Percentiles rank a stretch among this genome's conserved stretches.
These are phyloP conservation scores for Hypericum androsaemum DNA, from an alignment of 345 rosid species.

Conservation along the genomic window DNA sequence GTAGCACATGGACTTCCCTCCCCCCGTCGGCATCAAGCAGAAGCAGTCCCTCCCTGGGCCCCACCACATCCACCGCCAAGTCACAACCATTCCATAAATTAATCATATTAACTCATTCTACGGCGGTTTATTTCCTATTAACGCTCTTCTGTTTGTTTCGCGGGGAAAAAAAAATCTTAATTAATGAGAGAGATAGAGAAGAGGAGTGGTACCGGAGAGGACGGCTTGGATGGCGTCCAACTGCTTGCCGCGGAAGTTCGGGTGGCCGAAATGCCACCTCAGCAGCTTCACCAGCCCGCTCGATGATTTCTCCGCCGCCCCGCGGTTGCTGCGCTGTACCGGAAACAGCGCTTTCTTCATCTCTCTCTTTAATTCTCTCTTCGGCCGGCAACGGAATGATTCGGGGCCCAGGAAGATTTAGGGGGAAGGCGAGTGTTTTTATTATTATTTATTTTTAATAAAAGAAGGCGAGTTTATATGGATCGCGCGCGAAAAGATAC, in stretches of 20 bases:
- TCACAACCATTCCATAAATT: background rate
- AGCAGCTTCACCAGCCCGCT: slow-evolving; percentile 65
- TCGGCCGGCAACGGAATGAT: too few species aligned
- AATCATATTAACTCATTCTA: background rate
- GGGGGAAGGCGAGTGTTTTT: too few species aligned
- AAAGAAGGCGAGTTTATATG: too few species aligned
- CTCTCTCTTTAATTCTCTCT: background rate
- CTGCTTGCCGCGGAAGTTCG: slow-evolving; percentile 79
- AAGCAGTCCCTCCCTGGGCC: slow-evolving; percentile 73
- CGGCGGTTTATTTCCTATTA: too few species aligned
- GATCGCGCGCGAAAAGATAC: too few species aligned
- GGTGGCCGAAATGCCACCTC: slow-evolving; percentile 89
- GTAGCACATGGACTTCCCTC: slow-evolving; percentile 96
- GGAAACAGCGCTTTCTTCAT: slow-evolving; percentile 78
- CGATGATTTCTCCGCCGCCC: slow-evolving; percentile 21
- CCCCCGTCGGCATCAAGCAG: slow-evolving; percentile 96
- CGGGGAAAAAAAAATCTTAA: background rate
- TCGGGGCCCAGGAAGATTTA: too few species aligned
- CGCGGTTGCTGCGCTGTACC: slow-evolving; percentile 35
- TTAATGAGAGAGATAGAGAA: background rate
- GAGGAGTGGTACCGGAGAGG: slow-evolving; percentile 38
- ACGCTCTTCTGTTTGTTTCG: too few species aligned
- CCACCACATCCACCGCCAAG: background rate
- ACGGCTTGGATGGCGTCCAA: slow-evolving; percentile 84
- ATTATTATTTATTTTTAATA: too few species aligned